These are phyloP conservation scores for Euphorbia schlechtendalii DNA, from an alignment of 441 rosid species.

Conservation along the genomic window DNA sequence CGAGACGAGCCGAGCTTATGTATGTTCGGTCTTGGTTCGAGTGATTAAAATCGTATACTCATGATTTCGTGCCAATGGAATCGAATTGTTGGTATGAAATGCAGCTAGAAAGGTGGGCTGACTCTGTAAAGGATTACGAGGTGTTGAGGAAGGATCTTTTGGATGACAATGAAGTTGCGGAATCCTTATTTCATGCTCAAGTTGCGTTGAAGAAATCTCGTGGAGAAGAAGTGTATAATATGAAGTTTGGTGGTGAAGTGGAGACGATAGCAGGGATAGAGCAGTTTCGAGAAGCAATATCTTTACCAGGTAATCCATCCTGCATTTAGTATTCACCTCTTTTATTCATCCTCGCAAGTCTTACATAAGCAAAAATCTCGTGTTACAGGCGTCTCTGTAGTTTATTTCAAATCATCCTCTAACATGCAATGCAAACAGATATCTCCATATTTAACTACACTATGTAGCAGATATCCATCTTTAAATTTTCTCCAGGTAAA, in stretches of 20 bases:
- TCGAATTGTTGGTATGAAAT: slow-evolving; percentile 15
- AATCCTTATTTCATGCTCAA: slow-evolving; percentile 77
- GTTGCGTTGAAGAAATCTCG: slow-evolving; percentile 85
- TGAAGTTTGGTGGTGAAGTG: slow-evolving; percentile 93
- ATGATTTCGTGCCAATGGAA: too few relatives aligned
- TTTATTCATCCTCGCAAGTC: too few relatives aligned
- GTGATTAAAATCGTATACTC: too few relatives aligned
- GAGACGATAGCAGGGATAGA: slow-evolving; percentile 60
- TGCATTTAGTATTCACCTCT: too few relatives aligned
- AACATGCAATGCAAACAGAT: slow-evolving; percentile 73
- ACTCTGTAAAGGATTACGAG: slow-evolving; percentile 83
- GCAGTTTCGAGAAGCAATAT: slow-evolving; percentile 70
- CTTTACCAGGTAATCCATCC: slow-evolving; percentile 74
- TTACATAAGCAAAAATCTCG: background rate
- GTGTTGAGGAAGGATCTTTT: slow-evolving; percentile 75
- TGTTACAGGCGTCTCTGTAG: slow-evolving; percentile 64
- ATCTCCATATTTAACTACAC: slow-evolving; percentile 57
- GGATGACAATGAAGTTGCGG: slow-evolving; percentile 75
- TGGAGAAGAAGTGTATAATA: slow-evolving; percentile 77
- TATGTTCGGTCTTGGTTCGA: too few relatives aligned
- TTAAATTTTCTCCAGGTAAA: slow-evolving; percentile 83
- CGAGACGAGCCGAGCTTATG: too few relatives aligned
- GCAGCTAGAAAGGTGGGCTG: slow-evolving; percentile 77
- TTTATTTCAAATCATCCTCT: slow-evolving; percentile 59
- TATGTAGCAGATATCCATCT: slow-evolving; percentile 78